Conservation (phyloP, 176 grass and related monocot genomes). For the Pontederia crassipes region DNA sequence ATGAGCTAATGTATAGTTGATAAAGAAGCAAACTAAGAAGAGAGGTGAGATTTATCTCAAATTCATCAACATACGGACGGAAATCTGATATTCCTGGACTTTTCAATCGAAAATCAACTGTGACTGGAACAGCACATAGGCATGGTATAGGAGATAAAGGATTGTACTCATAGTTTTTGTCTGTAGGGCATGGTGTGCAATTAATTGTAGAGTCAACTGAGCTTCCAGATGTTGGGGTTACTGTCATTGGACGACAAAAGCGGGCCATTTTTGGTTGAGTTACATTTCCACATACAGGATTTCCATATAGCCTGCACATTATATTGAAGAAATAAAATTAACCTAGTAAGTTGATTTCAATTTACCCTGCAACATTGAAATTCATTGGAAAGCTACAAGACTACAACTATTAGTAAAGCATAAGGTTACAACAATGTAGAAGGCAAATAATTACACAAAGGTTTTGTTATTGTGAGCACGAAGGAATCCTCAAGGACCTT, state of each 20-base stretch:
- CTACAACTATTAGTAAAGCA: no score
- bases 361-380: neutral
- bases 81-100: slow-evolving; percentile 81
- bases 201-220: slow-evolving; percentile 17
- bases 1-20: slow-evolving; percentile 58
- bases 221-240: slow-evolving; percentile 24
- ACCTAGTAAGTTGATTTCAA: neutral
- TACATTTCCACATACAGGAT: slow-evolving; percentile 52
- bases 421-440: no score
- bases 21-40: slow-evolving; percentile 32
- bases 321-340: slow-evolving; percentile 10
- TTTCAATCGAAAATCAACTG: slow-evolving; percentile 77
- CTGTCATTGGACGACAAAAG: slow-evolving; percentile 39
- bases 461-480: no score
- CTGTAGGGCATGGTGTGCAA: slow-evolving; percentile 34
- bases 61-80: slow-evolving; percentile 46
- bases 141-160: slow-evolving; percentile 57
- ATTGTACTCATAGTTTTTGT: slow-evolving; percentile 56
- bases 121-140: slow-evolving; percentile 49
- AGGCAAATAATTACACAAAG: no score
- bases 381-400: no score
- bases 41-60: slow-evolving; percentile 41
- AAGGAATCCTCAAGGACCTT: no score
- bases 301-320: slow-evolving; percentile 62
- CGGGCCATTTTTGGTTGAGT: slow-evolving; percentile 24